phyloP scores from a whole-genome alignment of 257 asterid genomes.

The Eustoma russellianum region DNA sequence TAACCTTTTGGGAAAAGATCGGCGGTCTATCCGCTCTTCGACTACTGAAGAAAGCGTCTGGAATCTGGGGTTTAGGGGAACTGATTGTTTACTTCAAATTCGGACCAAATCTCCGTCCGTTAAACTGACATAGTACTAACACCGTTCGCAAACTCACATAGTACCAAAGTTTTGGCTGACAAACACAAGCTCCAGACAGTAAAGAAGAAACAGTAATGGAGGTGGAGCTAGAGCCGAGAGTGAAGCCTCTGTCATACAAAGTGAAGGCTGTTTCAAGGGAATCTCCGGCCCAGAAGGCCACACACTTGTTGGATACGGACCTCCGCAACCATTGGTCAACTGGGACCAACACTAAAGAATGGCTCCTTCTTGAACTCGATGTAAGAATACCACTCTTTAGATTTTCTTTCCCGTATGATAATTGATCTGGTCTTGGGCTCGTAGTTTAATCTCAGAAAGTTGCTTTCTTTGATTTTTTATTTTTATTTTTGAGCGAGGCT shows the following conservation, averaged over 20 bases:
- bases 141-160: neutral
- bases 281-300: constrained; percentile 81
- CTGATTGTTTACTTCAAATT: neutral
- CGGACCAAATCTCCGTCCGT: neutral
- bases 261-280: constrained; percentile 92
- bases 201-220: constrained; percentile 40
- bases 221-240: constrained; percentile 86
- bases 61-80: neutral
- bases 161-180: neutral
- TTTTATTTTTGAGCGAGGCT: neutral
- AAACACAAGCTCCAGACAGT: neutral
- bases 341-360: constrained; percentile 89
- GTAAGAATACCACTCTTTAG: constrained; percentile 30
- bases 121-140: neutral
- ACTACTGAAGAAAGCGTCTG: neutral
- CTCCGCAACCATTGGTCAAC: constrained; percentile 97
- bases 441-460: too few species aligned
- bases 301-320: constrained; percentile 79
- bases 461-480: too few species aligned
- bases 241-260: constrained; percentile 70
- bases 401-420: neutral
- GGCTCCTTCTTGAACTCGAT: constrained; percentile 95
- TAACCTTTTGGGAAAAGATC: too few species aligned
- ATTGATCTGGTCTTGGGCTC: too few species aligned
- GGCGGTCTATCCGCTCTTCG: neutral